These are phyloP conservation scores for Ganoderma sinense DNA, from an alignment of 1,284 basidiomycete species.

Conservation along the genomic window DNA sequence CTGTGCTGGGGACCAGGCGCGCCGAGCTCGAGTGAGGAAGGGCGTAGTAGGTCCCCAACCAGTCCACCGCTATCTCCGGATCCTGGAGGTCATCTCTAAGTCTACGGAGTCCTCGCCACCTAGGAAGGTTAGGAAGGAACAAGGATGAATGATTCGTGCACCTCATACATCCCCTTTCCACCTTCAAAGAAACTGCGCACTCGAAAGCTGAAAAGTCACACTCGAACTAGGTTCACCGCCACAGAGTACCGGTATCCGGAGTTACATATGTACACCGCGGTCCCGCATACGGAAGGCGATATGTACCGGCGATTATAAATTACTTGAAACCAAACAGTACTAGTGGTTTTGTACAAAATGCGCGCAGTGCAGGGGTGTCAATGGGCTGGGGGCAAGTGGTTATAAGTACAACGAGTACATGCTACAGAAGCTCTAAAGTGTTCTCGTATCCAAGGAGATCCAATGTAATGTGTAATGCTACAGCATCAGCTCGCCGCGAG, in stretches of 20 bases:
- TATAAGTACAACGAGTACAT: not conserved
- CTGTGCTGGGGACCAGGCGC: no score
- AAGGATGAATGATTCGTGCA: no score
- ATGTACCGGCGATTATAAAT: not conserved
- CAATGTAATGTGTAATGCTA: slow-evolving; percentile 4
- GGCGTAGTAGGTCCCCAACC: no score
- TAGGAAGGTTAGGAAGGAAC: no score
- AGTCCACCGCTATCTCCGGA: no score
- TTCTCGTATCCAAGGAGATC: not conserved
- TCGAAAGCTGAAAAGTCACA: no score
- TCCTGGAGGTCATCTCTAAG: no score
- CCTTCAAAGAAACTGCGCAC: not conserved
- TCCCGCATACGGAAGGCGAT: not conserved
- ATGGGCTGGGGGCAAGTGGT: not conserved
- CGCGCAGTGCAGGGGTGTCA: not conserved
- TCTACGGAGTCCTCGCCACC: no score
- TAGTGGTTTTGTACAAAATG: slow-evolving; percentile 2
- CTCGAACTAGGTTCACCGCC: not conserved
- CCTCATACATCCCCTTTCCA: no score
- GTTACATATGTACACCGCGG: not conserved
- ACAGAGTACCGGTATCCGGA: not conserved
- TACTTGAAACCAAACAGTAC: not conserved
- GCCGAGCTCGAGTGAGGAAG: no score
- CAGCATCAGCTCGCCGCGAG: slow-evolving; percentile 3
- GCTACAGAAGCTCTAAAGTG: slow-evolving; percentile 4